Evolutionary conservation across 2,329 filamentous ascomycete genomes (phyloP).

Genomic region (Ceratocystis cubensis): DNA sequence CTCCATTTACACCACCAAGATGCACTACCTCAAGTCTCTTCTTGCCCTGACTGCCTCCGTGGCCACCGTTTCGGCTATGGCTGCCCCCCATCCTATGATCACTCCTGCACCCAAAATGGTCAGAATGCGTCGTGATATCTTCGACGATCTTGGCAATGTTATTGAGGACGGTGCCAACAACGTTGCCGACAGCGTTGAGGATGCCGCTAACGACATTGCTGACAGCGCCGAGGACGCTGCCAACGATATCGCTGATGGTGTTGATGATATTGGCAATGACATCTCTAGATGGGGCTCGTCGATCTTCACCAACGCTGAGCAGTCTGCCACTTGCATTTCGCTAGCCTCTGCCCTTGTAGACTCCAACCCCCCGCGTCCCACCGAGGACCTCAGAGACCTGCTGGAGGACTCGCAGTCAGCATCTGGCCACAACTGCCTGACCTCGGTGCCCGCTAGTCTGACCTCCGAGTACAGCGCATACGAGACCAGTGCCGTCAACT

Average conservation of each 20-base stretch:
- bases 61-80: slow-evolving; percentile 19
- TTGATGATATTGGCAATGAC: slow-evolving; percentile 6
- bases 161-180: slow-evolving; percentile 13
- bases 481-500: slow-evolving; percentile 26
- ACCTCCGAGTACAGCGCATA: slow-evolving; percentile 28
- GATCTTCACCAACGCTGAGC: slow-evolving; percentile 16
- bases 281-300: not conserved
- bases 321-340: slow-evolving; percentile 17
- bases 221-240: not conserved
- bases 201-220: slow-evolving; percentile 8
- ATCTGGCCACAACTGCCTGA: slow-evolving; percentile 28
- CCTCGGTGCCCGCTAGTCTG: slow-evolving; percentile 27
- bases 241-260: not conserved
- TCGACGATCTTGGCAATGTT: slow-evolving; percentile 17
- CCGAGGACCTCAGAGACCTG: slow-evolving; percentile 14
- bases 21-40: slow-evolving; percentile 20
- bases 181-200: slow-evolving; percentile 5
- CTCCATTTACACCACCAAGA: slow-evolving; percentile 7
- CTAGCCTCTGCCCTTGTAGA: slow-evolving; percentile 15
- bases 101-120: slow-evolving; percentile 18
- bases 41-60: slow-evolving; percentile 20
- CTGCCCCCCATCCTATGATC: slow-evolving; percentile 20
- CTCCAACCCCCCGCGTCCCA: slow-evolving; percentile 18
- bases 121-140: slow-evolving; percentile 11
- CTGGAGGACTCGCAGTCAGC: slow-evolving; percentile 25